phyloP scores from a whole-genome alignment of 129 eudicot species.

The Saposhnikovia divaricata region DNA sequence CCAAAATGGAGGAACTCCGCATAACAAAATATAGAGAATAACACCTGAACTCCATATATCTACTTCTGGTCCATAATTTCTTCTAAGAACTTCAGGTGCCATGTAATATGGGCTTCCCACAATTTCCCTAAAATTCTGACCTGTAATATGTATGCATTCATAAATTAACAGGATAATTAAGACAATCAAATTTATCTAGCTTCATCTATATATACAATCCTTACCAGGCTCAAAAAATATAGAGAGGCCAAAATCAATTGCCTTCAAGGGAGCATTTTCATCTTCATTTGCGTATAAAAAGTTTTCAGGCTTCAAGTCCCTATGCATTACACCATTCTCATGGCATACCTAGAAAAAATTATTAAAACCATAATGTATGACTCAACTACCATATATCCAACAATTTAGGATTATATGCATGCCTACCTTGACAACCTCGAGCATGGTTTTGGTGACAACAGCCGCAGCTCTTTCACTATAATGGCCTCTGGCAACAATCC shows the following conservation, averaged over 20 bases:
- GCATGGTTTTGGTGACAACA: conserved; percentile 19
- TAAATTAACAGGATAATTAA: background rate
- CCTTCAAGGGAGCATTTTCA: conserved; percentile 64
- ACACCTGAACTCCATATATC: background rate
- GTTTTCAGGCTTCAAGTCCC: conserved; percentile 49
- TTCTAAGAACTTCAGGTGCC: background rate
- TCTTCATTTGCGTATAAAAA: conserved; percentile 46
- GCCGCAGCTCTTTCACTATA: conserved; percentile 91
- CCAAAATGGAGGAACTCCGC: background rate
- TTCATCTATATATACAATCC: conserved; percentile 11
- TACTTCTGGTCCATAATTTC: background rate
- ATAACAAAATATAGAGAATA: background rate
- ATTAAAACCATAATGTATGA: too few relatives aligned
- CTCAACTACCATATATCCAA: too few relatives aligned
- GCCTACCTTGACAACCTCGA: conserved; percentile 76
- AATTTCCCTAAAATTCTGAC: background rate
- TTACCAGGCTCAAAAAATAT: conserved; percentile 79
- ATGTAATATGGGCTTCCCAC: background rate
- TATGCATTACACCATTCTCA: conserved; percentile 54
- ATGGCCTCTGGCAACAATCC: conserved; percentile 82
- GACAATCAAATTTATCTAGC: background rate
- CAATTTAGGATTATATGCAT: background rate
- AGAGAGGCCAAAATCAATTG: conserved; percentile 94
- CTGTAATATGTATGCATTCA: background rate
- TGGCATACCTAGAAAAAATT: conserved; percentile 56